Percentiles rank a stretch among this genome's conserved stretches.
Evolutionary conservation across 2,329 filamentous ascomycete species (phyloP).

Genomic region (Falciphora oryzae): DNA sequence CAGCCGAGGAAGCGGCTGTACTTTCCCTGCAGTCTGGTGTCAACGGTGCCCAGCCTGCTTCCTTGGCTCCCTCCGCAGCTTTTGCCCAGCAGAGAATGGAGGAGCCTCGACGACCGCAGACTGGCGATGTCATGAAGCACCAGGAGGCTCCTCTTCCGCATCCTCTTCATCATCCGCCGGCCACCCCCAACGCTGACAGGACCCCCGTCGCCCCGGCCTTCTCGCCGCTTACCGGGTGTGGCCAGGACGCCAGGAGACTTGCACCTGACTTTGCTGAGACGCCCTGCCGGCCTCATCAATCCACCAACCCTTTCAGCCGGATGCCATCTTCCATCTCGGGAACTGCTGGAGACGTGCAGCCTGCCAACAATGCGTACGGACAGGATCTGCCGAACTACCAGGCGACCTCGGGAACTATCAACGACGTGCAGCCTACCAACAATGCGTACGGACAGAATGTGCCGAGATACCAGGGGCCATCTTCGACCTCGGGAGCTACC

Average conservation of each 20-base stretch:
- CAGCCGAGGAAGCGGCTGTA: neutral
- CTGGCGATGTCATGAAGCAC: no score
- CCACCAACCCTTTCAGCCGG: neutral
- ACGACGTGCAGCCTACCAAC: no score
- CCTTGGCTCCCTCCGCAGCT: neutral
- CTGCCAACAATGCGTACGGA: neutral
- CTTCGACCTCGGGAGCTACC: no score
- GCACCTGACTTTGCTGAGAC: neutral
- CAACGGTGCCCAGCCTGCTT: neutral
- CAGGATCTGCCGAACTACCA: no score
- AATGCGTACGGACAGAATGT: no score
- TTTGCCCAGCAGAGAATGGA: neutral
- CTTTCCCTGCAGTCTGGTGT: neutral
- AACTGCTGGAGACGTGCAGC: neutral
- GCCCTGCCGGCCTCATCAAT: neutral
- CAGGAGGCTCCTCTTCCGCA: neutral
- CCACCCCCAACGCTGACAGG: neutral
- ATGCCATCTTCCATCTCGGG: no score
- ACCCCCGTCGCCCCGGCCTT: neutral
- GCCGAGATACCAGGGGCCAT: no score
- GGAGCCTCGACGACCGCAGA: neutral
- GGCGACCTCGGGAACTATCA: no score
- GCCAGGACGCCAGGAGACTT: neutral
- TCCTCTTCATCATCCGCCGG: neutral
- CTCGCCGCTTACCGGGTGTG: neutral